These are phyloP conservation scores for Mucor irregularis DNA, from an alignment of 371 early-diverging fungal species.

Conservation along the genomic window DNA sequence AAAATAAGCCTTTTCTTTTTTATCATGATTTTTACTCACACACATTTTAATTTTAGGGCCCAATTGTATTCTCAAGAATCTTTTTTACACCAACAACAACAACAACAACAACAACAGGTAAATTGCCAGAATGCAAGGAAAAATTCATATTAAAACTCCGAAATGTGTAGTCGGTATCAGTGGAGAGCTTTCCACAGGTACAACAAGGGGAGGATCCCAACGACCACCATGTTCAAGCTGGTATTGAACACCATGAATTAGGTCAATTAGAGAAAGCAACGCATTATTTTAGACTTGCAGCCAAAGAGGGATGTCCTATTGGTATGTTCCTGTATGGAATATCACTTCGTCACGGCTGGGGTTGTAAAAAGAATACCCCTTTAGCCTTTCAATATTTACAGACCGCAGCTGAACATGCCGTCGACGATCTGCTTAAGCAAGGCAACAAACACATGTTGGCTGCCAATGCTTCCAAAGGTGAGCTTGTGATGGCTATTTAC, in stretches of 20 bases:
- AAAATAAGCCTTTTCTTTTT: neutral
- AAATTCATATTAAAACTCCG: neutral
- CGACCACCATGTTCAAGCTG: constrained; percentile 43
- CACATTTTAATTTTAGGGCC: constrained; percentile 10
- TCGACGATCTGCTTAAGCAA: constrained; percentile 50
- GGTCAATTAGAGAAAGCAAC: constrained; percentile 71
- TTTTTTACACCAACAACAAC: constrained; percentile 6
- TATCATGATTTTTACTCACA: neutral
- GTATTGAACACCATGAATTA: constrained; percentile 67
- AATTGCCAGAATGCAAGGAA: too few relatives aligned
- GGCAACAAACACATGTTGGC: constrained; percentile 13
- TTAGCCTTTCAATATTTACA: constrained; percentile 74
- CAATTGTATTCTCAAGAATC: constrained; percentile 24
- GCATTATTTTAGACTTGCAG: constrained; percentile 69
- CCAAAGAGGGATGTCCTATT: constrained; percentile 61
- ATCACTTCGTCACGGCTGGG: constrained; percentile 82
- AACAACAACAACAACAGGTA: neutral
- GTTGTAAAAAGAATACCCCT: constrained; percentile 62
- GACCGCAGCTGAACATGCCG: constrained; percentile 73
- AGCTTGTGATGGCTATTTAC: constrained; percentile 79
- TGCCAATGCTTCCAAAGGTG: constrained; percentile 49
- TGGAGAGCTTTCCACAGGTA: too few relatives aligned
- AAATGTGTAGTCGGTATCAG: neutral
- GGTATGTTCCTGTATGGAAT: constrained; percentile 83
- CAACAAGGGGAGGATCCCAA: too few relatives aligned